phyloP scores from a whole-genome alignment of 106 monocot species.

The Dendrobium officinale region DNA sequence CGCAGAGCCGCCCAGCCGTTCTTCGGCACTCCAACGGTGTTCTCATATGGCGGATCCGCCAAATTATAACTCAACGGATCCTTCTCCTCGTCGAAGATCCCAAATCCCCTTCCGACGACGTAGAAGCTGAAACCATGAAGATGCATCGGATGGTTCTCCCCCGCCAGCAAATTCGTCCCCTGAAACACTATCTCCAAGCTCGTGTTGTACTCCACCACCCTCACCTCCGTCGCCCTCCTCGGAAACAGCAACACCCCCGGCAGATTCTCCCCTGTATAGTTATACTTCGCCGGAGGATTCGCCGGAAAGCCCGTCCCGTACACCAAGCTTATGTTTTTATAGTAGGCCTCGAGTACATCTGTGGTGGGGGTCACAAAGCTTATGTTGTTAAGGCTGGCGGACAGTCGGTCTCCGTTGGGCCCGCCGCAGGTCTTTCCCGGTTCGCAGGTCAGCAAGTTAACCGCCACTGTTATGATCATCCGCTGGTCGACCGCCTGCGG shows the following conservation, averaged over 20 bases:
- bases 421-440: neutral
- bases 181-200: constrained; percentile 64
- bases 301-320: constrained; percentile 54
- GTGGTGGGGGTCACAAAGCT: constrained; percentile 38
- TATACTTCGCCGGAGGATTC: constrained; percentile 32
- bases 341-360: constrained; percentile 53
- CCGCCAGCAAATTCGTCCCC: constrained; percentile 46
- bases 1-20: constrained; percentile 47
- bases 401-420: constrained; percentile 9
- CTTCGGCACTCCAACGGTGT: constrained; percentile 42
- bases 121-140: constrained; percentile 71
- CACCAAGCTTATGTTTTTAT: constrained; percentile 8
- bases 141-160: constrained; percentile 63
- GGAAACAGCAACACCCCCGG: constrained; percentile 7
- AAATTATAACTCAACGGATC: constrained; percentile 40
- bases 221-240: constrained; percentile 41
- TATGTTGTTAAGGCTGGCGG: constrained; percentile 63
- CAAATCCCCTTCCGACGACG: constrained; percentile 63
- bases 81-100: constrained; percentile 33
- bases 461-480: constrained; percentile 59
- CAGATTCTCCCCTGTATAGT: constrained; percentile 33
- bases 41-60: constrained; percentile 41
- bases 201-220: constrained; percentile 40
- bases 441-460: constrained; percentile 31
- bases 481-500: constrained; percentile 41